These are phyloP conservation scores for Melanomma pulvis-pyrius DNA, from an alignment of 495 filamentous ascomycete species.

Conservation along the genomic window DNA sequence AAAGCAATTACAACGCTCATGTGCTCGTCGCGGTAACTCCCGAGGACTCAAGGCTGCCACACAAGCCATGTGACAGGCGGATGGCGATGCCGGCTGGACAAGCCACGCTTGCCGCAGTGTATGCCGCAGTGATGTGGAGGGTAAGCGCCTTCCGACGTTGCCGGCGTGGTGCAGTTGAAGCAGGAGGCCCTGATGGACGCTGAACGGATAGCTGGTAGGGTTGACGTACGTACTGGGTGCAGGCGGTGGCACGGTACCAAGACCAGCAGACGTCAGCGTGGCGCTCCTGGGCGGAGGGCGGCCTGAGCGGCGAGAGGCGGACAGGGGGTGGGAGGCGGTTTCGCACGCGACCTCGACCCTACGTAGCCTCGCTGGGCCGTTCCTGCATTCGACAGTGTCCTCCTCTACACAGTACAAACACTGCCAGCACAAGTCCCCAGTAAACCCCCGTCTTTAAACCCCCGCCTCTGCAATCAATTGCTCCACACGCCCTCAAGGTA, in stretches of 20 bases:
- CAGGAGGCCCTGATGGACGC: background rate
- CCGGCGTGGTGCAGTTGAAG: background rate
- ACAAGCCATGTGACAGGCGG: background rate
- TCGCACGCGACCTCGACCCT: background rate
- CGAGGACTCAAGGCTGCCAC: background rate
- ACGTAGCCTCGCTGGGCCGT: too few species aligned
- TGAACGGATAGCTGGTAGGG: background rate
- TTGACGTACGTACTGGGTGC: background rate
- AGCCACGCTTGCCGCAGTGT: background rate
- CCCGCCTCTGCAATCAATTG: background rate
- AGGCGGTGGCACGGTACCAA: background rate
- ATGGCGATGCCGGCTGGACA: background rate
- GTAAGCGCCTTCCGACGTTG: background rate
- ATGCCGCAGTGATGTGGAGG: background rate
- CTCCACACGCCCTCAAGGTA: background rate
- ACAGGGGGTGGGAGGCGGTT: background rate
- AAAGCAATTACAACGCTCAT: background rate
- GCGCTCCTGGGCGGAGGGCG: background rate
- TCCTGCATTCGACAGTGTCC: background rate
- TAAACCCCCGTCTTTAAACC: background rate
- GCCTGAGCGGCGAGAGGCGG: background rate
- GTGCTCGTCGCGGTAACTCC: slow-evolving; percentile 1
- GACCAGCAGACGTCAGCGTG: background rate
- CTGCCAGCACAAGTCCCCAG: background rate
- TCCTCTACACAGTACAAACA: background rate